These are phyloP conservation scores for Cryptosporidium meleagridis DNA, from an alignment of 169 alveolate genomes.

Conservation along the genomic window DNA sequence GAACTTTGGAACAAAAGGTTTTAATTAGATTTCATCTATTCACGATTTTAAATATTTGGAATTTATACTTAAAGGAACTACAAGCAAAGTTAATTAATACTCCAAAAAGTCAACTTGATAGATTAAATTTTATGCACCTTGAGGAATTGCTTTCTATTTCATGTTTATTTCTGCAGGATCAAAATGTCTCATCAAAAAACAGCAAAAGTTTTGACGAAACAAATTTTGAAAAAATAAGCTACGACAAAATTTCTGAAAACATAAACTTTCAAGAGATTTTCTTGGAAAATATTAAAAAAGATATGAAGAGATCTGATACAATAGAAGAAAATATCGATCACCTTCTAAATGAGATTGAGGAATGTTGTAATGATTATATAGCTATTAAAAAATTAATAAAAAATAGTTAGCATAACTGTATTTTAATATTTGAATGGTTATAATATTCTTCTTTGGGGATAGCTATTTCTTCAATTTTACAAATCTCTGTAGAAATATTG, in stretches of 20 bases:
- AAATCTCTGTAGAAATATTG: background rate
- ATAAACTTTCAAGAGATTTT: background rate
- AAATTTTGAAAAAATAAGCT: background rate
- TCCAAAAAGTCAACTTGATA: background rate
- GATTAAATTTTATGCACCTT: background rate
- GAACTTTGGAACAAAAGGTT: background rate
- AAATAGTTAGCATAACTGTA: background rate
- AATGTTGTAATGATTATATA: background rate
- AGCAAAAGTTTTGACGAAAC: background rate
- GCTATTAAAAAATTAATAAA: background rate
- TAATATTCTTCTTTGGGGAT: constrained; percentile 23
- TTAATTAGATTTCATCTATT: constrained; percentile 50
- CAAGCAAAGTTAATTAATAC: background rate
- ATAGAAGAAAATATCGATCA: constrained; percentile 55
- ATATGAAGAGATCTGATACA: constrained; percentile 58
- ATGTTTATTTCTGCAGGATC: background rate
- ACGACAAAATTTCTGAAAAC: background rate
- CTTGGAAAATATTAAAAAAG: background rate
- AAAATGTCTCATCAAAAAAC: background rate
- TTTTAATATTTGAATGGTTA: constrained; percentile 4
- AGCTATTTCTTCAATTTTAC: background rate
- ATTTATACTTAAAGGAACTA: background rate
- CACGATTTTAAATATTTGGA: constrained; percentile 10
- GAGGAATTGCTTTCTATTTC: background rate
- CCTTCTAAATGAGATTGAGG: constrained; percentile 9